Evolutionary conservation across 192 early-diverging fungal genomes (phyloP).

Genomic region (Coemansia umbellata): DNA sequence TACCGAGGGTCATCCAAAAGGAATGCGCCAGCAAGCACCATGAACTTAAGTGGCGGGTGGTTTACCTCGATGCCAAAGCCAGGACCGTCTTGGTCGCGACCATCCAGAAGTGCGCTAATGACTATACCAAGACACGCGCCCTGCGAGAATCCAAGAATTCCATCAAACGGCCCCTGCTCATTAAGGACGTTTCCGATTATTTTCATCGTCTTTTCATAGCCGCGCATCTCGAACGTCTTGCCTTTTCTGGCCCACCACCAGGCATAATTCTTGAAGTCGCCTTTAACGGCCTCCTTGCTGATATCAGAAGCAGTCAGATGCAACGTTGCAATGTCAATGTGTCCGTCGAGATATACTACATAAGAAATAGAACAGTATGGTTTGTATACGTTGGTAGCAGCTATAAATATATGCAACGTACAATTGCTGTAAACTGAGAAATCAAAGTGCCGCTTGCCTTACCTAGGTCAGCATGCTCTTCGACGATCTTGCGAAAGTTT

Average conservation of each 20-base stretch:
- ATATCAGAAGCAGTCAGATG: conserved; percentile 22
- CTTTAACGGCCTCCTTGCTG: background rate
- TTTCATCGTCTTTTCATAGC: conserved; percentile 18
- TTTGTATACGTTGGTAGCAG: background rate
- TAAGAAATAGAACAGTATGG: background rate
- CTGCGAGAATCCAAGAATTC: conserved; percentile 48
- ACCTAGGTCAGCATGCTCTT: conserved; percentile 31
- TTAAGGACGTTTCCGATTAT: conserved; percentile 19
- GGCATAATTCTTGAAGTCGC: conserved; percentile 35
- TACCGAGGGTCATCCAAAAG: conserved; percentile 18
- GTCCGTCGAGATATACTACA: conserved; percentile 29
- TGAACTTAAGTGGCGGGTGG: conserved; percentile 40
- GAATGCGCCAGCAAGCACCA: conserved; percentile 37
- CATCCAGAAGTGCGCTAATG: conserved; percentile 22
- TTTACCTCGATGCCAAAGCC: conserved; percentile 15
- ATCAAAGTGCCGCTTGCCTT: background rate
- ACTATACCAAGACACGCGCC: conserved; percentile 29
- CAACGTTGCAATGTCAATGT: conserved; percentile 35
- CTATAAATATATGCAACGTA: background rate
- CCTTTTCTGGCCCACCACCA: conserved; percentile 48
- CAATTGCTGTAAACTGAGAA: background rate
- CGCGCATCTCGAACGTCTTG: conserved; percentile 31
- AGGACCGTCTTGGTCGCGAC: background rate
- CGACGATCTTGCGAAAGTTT: conserved; percentile 27
- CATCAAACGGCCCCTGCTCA: conserved; percentile 48